A percentile compares a stretch with the other conserved stretches of the same genome.
Evolutionary conservation across 495 filamentous ascomycete genomes (phyloP).

Genomic region (Cryomyces minteri): DNA sequence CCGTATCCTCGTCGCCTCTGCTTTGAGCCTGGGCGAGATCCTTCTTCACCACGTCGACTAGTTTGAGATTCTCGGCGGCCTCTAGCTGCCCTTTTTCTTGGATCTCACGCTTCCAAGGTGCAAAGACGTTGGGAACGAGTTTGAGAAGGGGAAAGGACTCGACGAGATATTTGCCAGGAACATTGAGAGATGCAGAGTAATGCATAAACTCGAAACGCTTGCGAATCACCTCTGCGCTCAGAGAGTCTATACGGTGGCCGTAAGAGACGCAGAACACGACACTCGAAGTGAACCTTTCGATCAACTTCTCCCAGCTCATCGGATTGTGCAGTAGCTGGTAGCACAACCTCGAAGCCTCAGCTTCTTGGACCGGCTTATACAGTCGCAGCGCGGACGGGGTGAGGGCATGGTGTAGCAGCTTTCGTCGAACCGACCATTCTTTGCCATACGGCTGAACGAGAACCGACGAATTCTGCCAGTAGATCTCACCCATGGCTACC

Average conservation of each 20-base stretch:
- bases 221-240: constrained; percentile 32
- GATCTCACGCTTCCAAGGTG: constrained; percentile 39
- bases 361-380: too few species aligned
- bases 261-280: too few species aligned
- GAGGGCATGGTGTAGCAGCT: too few species aligned
- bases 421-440: too few species aligned
- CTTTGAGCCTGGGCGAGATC: constrained; percentile 24
- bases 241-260: too few species aligned
- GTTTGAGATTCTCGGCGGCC: constrained; percentile 28
- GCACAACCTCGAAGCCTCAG: too few species aligned
- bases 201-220: constrained; percentile 37
- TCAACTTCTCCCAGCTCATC: too few species aligned
- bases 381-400: too few species aligned
- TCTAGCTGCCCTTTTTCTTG: constrained; percentile 31
- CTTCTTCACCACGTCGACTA: constrained; percentile 35
- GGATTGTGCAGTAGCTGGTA: too few species aligned
- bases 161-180: constrained; percentile 37
- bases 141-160: constrained; percentile 36
- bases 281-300: too few species aligned
- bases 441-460: too few species aligned
- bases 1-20: constrained; percentile 13
- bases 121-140: constrained; percentile 33
- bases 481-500: constrained; percentile 33
- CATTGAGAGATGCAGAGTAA: constrained; percentile 37
- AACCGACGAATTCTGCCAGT: too few species aligned